Conservation (phyloP, 192 early-diverging fungal genomes). For the Podila verticillata region DNA sequence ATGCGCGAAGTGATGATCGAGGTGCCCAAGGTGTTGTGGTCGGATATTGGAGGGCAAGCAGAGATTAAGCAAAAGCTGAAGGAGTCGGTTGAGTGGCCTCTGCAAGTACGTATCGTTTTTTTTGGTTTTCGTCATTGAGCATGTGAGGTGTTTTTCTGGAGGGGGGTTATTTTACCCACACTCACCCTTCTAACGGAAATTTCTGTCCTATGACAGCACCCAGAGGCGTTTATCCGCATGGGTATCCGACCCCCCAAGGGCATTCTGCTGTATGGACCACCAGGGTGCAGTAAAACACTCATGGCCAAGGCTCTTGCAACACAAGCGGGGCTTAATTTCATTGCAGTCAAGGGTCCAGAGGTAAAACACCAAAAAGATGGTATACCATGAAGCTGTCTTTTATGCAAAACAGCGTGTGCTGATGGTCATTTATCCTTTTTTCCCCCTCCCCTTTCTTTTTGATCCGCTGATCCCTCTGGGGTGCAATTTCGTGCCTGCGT, state of each 20-base stretch:
- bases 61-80: conserved; percentile 91
- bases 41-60: conserved; percentile 93
- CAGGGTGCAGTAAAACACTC: conserved; percentile 97
- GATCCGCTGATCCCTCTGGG: not conserved
- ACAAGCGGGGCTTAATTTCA: conserved; percentile 95
- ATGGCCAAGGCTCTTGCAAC: conserved; percentile 98
- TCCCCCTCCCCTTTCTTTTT: not conserved
- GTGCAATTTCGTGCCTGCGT: not conserved
- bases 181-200: not conserved
- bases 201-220: conserved; percentile 67
- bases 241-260: conserved; percentile 97
- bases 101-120: conserved; percentile 66
- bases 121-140: not conserved
- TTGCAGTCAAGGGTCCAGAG: conserved; percentile 98
- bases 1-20: conserved; percentile 93
- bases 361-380: conserved; percentile 47
- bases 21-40: conserved; percentile 93
- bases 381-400: not conserved
- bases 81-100: conserved; percentile 98
- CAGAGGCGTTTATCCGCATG: conserved; percentile 88
- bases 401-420: too few species aligned
- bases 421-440: not conserved
- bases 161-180: too few species aligned
- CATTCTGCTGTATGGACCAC: conserved; percentile 96
- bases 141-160: not conserved